Evolutionary conservation across 2,329 filamentous ascomycete species (phyloP), one percentile per base, ranked within the genome.

Genomic region (Malbranchea zuffiana): DNA sequence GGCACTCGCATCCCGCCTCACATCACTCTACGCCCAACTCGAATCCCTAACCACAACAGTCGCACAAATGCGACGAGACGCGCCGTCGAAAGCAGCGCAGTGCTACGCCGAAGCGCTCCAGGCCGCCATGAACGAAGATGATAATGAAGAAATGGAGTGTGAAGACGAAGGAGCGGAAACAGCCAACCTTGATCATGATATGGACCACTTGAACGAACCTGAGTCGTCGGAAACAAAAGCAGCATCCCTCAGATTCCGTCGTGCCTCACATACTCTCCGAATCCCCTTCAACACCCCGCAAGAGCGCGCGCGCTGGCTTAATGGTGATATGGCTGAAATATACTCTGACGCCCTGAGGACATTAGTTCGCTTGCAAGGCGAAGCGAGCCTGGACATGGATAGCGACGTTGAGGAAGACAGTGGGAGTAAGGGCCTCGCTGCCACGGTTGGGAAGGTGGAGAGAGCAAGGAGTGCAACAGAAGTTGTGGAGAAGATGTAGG

Each of bases 131-230:
- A 46, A 52, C 19, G 52, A 52, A 17, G 62, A 66, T 16, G 60
- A 63, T 11, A 53, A 58, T 16, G 57, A 63, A 30, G 56, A 54
- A 15, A 37, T 82, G 70, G n/a, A n/a, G n/a, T n/a, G n/a, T n/a
- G 42, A 78, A 81, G 61, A 78, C 80, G 5, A 80, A 75, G 62
- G 72, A 61, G 50, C 71, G 66, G 5, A 49, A 60, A 48, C 59
- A 62, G 40, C n/a, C 5, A 19, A 6, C 6, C 8, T 28, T 5
- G 11, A 28, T n/a, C 8, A 15, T 5, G 24, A 6, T 7, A 12
- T 28, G 7, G 11, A 28, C n/a, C 8, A 15, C 4, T 25, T 12
- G 20, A 23, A 13, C 12, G 19, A 13, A 7, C 23, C 3, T 27
- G 15, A 35, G 3, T 11, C 23, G 3, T 19, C 4, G n/a, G 11